These are phyloP conservation scores for Sequoia sempervirens DNA, from an alignment of 75 land plant species.

Conservation along the genomic window DNA sequence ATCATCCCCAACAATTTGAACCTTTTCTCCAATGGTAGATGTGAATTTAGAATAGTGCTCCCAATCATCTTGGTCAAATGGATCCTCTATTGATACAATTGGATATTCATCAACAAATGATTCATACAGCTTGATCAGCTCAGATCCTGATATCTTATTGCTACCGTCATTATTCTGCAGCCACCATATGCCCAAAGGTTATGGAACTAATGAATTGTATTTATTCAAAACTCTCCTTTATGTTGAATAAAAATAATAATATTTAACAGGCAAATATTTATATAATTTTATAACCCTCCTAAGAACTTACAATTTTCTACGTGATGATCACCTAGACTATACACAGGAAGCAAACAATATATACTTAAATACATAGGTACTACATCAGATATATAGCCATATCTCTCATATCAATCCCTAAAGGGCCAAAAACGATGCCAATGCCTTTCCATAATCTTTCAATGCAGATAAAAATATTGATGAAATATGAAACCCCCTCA, in stretches of 20 bases:
- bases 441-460: too few species aligned
- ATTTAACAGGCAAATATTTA: background rate
- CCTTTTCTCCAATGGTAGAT: conserved; percentile 62
- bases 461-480: too few species aligned
- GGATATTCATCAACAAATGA: conserved; percentile 87
- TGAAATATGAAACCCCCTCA: too few species aligned
- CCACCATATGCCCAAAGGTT: background rate
- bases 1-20: conserved; percentile 98
- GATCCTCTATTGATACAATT: conserved; percentile 94
- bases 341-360: too few species aligned
- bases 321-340: background rate
- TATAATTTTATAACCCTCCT: background rate
- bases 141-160: conserved; percentile 82
- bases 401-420: too few species aligned
- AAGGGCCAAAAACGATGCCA: too few species aligned
- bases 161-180: conserved; percentile 91
- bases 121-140: conserved; percentile 80
- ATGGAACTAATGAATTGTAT: background rate
- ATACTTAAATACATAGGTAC: too few species aligned
- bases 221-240: background rate
- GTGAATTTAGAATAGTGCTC: conserved; percentile 80
- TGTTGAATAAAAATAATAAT: background rate
- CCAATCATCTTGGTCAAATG: conserved; percentile 99
- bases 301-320: background rate
- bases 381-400: too few species aligned